Base-by-base conservation (phyloP, 306 rosid species). In the Vigna hirtella region DNA sequence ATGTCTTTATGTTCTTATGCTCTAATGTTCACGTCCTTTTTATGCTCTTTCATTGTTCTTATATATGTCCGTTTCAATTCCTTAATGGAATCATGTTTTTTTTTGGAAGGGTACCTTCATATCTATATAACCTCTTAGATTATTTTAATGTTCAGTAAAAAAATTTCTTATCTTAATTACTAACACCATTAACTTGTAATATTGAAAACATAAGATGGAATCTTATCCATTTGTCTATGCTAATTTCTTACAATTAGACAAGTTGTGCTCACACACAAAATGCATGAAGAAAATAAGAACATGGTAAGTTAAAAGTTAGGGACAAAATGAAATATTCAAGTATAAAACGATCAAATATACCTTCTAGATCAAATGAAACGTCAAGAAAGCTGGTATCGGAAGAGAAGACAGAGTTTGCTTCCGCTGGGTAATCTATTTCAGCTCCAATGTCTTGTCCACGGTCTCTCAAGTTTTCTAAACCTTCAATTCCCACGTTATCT, bases 301-400 rank as follows among this genome's bases (percentile, higher is more conserved):
- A 50, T 51, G 63, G 30, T 30, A 7, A 66, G 49, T 61, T 68
- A n/a, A 66, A 43, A 66, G 10, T 40, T 66, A 18, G 13, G 52
- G 36, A 51, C 26, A 59, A 22, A 17, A n/a, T 57, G 18, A 34
- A 48, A 43, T 20, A 36, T 11, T 45, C 14, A 77, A 72, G 43
- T 50, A 47, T 57, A 20, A 40, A 38, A 68, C 17, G 76, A 70
- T 2, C 9, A 78, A 47, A 34, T 12, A 59, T 85, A 88, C 91
- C 91, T 81, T 83, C 81, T 62, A 77, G 32, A 36, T 74, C 81
- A 80, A 84, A 56, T 51, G 85, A 75, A 56, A 36, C 85, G 84
- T 93, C 85, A 56, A 58, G 73, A 77, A 75, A 88, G 78, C 67
- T 83, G 14, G 81, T 79, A n/a, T 79, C 86, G 68, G 87, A 69